Evolutionary conservation across 2,329 filamentous ascomycete species (phyloP).

Genomic region (Mycogone perniciosa): DNA sequence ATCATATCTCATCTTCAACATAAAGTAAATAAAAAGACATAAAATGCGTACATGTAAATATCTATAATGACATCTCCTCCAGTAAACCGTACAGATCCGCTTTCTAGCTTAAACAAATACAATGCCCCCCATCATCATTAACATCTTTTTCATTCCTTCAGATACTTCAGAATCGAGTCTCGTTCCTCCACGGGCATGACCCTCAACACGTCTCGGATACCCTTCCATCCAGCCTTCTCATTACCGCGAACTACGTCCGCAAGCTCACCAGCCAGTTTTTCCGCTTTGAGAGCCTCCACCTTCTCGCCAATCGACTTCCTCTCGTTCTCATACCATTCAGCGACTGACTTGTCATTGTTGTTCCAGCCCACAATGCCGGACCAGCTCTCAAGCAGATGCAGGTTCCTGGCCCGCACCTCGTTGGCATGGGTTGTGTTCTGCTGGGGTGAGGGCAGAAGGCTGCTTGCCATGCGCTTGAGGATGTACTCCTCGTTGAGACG

Average conservation of each 20-base stretch:
- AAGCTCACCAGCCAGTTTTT: constrained; percentile 50
- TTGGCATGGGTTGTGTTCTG: constrained; percentile 36
- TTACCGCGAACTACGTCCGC: constrained; percentile 39
- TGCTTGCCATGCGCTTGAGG: constrained; percentile 72
- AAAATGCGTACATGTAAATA: too few species aligned
- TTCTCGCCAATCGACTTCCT: constrained; percentile 74
- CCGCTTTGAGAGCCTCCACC: constrained; percentile 76
- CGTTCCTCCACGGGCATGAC: constrained; percentile 86
- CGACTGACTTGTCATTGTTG: constrained; percentile 73
- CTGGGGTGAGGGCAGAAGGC: constrained; percentile 26
- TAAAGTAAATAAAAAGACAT: too few species aligned
- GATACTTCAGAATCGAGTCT: constrained; percentile 66
- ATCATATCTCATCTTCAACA: too few species aligned
- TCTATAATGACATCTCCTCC: too few species aligned
- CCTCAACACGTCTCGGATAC: constrained; percentile 76
- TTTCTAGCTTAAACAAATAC: too few species aligned
- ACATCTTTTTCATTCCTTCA: constrained; percentile 35
- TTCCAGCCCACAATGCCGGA: constrained; percentile 71
- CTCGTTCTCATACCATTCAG: constrained; percentile 95
- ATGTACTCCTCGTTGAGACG: constrained; percentile 97
- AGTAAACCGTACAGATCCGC: too few species aligned
- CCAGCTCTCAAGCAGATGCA: constrained; percentile 77
- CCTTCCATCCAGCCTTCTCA: constrained; percentile 69
- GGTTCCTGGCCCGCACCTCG: constrained; percentile 58
- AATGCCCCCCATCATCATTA: background rate